These are phyloP conservation scores for Pichia cabralensis DNA, from an alignment of 805 yeast species.

Conservation along the genomic window DNA sequence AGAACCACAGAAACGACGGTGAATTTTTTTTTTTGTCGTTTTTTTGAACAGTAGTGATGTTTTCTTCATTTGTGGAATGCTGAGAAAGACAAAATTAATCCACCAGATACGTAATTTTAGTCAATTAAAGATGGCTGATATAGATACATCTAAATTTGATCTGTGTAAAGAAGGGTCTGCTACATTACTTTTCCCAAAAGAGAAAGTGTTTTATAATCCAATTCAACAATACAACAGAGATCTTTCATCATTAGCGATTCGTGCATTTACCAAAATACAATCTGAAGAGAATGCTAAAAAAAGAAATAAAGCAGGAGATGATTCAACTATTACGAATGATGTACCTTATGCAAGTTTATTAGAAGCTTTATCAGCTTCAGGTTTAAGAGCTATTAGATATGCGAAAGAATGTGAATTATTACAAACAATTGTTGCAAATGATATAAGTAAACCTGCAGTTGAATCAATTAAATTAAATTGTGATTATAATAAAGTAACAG, in stretches of 20 bases:
- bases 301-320: conserved; percentile 13
- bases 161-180: conserved; percentile 70
- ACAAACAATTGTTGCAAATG: conserved; percentile 76
- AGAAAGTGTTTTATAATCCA: conserved; percentile 90
- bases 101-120: no score
- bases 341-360: conserved; percentile 54
- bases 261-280: conserved; percentile 72
- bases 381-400: conserved; percentile 86
- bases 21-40: no score
- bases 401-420: conserved; percentile 83
- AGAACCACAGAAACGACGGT: no score
- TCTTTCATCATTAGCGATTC: conserved; percentile 71
- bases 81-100: no score
- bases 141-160: conserved; percentile 15
- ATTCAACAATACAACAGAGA: conserved; percentile 96
- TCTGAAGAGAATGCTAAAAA: conserved; percentile 28
- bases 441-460: conserved; percentile 78
- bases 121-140: no score
- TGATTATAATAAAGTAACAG: conserved; percentile 52
- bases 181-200: conserved; percentile 68
- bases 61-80: no score
- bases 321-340: background rate
- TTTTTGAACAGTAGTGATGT: no score
- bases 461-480: conserved; percentile 66
- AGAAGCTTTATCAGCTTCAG: conserved; percentile 93